These are phyloP conservation scores for Scleromitrula shiraiana DNA, from an alignment of 2,329 filamentous ascomycete species.

Conservation along the genomic window DNA sequence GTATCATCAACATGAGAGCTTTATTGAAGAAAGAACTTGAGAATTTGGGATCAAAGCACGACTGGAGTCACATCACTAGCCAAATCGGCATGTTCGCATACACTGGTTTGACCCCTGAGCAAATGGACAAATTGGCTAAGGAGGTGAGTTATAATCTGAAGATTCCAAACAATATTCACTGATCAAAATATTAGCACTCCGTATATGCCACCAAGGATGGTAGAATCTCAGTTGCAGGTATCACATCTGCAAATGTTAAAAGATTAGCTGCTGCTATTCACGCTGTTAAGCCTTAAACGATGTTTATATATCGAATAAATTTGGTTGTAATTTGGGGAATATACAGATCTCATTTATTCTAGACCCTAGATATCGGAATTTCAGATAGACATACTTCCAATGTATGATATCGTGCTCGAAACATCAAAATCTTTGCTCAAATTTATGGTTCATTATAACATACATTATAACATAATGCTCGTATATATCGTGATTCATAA, in stretches of 20 bases:
- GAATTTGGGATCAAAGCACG: conserved; percentile 88
- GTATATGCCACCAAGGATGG: conserved; percentile 96
- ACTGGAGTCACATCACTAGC: conserved; percentile 98
- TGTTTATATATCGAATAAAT: neutral
- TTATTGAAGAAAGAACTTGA: conserved; percentile 92
- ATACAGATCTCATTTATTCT: neutral
- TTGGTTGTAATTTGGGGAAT: neutral
- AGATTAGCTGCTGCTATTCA: conserved; percentile 77
- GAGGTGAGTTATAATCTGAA: conserved; percentile 48
- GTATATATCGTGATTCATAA: neutral
- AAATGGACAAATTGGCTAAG: conserved; percentile 87
- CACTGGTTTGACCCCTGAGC: conserved; percentile 81
- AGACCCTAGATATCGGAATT: neutral
- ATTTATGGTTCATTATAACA: too few relatives aligned
- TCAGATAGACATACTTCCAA: neutral
- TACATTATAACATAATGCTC: too few relatives aligned
- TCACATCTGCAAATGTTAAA: conserved; percentile 71
- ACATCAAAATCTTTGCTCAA: neutral
- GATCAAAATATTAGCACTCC: conserved; percentile 53
- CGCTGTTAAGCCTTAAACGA: conserved; percentile 54
- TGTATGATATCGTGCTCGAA: neutral
- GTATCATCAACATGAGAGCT: conserved; percentile 96
- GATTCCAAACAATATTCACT: conserved; percentile 7
- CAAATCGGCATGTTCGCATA: conserved; percentile 99
- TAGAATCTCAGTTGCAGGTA: conserved; percentile 78